Percentiles rank a stretch among this genome's conserved stretches.
Evolutionary conservation across 208 protist species (phyloP).

Genomic region (Trypanosoma mega): DNA sequence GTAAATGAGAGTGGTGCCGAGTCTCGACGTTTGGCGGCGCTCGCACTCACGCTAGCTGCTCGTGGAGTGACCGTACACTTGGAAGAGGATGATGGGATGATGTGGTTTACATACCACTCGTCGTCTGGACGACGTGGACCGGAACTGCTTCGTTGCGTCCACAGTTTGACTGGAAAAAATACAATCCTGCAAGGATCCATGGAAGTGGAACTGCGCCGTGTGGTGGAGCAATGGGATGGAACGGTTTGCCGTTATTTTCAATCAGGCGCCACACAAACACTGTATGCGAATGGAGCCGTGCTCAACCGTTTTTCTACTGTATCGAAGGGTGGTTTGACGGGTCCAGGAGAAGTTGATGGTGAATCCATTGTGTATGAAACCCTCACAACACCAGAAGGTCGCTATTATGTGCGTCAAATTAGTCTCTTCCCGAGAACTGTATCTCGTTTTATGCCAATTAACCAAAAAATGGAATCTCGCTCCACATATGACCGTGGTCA

Average conservation of each 20-base stretch:
- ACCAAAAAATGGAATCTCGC: neutral
- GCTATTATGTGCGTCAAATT: conserved; percentile 42
- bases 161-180: conserved; percentile 23
- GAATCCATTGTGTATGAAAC: conserved; percentile 39
- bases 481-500: conserved; percentile 49
- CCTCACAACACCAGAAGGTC: conserved; percentile 39
- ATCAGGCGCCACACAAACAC: conserved; percentile 55
- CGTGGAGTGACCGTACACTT: conserved; percentile 21
- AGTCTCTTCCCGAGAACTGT: neutral
- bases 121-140: conserved; percentile 7
- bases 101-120: conserved; percentile 24
- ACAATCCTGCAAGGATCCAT: conserved; percentile 30
- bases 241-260: conserved; percentile 64
- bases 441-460: conserved; percentile 1
- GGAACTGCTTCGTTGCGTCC: conserved; percentile 40
- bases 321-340: neutral
- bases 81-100: conserved; percentile 19
- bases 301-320: conserved; percentile 42
- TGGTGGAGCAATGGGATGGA: conserved; percentile 45
- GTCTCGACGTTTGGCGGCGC: neutral
- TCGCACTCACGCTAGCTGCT: conserved; percentile 16
- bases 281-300: conserved; percentile 69
- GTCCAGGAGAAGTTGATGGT: too few species aligned
- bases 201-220: conserved; percentile 61
- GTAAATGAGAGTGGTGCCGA: neutral